These are phyloP conservation scores for Pseudisothecium myosuroides DNA, from an alignment of 225 moss, liverwort and hornwort species.

Conservation along the genomic window DNA sequence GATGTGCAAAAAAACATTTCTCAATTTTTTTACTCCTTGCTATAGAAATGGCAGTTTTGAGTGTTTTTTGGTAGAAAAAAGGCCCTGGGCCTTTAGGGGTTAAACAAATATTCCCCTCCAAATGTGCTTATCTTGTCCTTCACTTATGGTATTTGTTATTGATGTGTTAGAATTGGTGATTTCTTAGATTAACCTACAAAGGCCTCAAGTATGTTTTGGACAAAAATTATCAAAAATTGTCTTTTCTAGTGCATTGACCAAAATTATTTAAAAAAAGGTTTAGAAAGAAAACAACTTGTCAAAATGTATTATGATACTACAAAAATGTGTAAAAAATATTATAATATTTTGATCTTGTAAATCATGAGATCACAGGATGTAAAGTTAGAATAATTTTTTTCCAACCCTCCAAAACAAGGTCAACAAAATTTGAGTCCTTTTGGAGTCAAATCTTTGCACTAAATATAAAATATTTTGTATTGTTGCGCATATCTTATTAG, in stretches of 20 bases:
- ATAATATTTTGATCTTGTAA: neutral
- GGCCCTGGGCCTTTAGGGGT: too few species aligned
- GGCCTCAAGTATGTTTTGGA: neutral
- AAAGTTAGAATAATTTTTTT: neutral
- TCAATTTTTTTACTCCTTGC: too few species aligned
- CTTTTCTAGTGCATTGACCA: neutral
- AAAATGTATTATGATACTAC: too few species aligned
- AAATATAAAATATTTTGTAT: neutral
- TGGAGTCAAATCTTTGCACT: too few species aligned
- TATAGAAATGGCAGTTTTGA: too few species aligned
- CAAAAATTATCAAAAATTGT: neutral
- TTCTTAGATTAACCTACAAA: neutral
- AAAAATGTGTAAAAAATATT: neutral
- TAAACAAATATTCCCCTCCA: accelerated
- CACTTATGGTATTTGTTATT: neutral
- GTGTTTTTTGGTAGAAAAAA: too few species aligned
- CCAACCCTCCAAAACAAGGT: accelerated
- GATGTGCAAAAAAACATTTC: too few species aligned
- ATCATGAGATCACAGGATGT: neutral
- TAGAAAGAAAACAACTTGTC: neutral
- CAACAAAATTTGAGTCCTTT: neutral
- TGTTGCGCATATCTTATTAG: too few species aligned
- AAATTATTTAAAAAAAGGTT: too few species aligned
- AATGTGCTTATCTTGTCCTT: neutral
- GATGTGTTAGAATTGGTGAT: too few species aligned